Base-by-base conservation (phyloP, 2,329 filamentous ascomycete species). In the Colletotrichum abscissum region DNA sequence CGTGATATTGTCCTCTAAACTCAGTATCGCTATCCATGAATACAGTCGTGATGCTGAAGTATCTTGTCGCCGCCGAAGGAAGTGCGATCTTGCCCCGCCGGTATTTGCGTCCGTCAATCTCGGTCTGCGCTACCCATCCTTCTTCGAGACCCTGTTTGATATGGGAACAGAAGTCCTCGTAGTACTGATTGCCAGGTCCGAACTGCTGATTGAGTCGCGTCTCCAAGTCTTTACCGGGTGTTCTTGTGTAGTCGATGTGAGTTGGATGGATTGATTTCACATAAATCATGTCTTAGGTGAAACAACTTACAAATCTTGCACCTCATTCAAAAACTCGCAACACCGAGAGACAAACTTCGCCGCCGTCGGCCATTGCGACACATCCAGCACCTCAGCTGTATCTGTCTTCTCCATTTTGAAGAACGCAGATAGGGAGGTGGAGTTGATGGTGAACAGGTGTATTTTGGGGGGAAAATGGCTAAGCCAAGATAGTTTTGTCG, bases 21-120 rank as follows among this genome's bases (percentile, higher is more conserved):
- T 81, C 84, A 6, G 85, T 83, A 38, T 84, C 70, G 35, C 83
- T 86, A n/a, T 88, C 83, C 84, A 90, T 89, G 77, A 88, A 90
- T 22, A 90, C 88, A 1, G 88, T 86, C 2, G 88, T 90, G 77
- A 90, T 89, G 76, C 85, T 87, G 78, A 89, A 87, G 78, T 82
- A 90, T 26, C 84, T 82, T 33, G 85, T 90, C 46, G 83, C 81
- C 9, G 82, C 79, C 2, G 79, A 82, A 1, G 88, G 89, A 5
- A 84, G 75, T 54, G 82, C 78, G 71, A 90, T 84, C 69, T 85
- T 86, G 9, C 81, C 82, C 6, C 86, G 83, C 1, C 85, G 84
- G 74, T 89, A 89, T 74, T 83, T 84, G 11, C 79, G 81, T 1
- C 87, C 87, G 49, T 84, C 80, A 56, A 87, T 76, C 73, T 85